Base-by-base conservation (phyloP, 495 filamentous ascomycete genomes). In the Evernia prunastri region DNA sequence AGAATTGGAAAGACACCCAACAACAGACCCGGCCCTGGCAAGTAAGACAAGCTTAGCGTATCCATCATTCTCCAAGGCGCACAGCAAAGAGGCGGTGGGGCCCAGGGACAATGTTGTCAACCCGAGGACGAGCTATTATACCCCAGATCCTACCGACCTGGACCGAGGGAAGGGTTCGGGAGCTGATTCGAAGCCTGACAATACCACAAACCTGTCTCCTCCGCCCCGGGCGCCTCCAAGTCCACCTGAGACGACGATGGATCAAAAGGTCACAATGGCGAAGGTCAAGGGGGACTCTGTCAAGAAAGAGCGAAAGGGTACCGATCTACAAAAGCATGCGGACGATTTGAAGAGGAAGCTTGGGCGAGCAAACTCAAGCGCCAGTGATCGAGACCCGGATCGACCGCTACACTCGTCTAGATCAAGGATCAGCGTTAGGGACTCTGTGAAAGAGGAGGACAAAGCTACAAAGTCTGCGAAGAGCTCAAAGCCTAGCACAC, bases 61-160 rank as follows among this genome's bases (percentile, higher is more conserved):
- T 72, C 92, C 92, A 7, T 81, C 78, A 23, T 94, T 96, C 77
- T 92, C 88, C 71, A 96, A 96, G 73, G 86, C 87, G 42, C 88
- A 95, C 72, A 94, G 90, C 82, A 93, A 90, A 72, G 91, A 95
- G 72, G 81, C 84, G 56, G 79, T 95, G 43, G 77, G 80, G 57
- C 85, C 81, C 72, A 80, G 81, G 67, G 85, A 86, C 62, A 82
- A 86, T 66, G 60, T 84, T 60, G 71, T 67, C 4, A 70, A 76
- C 43, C 75, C 72, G 33, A 75, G 74, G 62, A 71, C 73, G 9
- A 81, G 82, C 62, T 87, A 86, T 39, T 86, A 85, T 62, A 94
- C 90, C 0, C 90, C 90, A 20, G 89, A 92, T 61, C 79, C 88
- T 39, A 94, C 90, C 43, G 90, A 94, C 69, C 71, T 92, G 15